Percentiles rank a stretch among this genome's conserved stretches.
Conservation (phyloP, 2,329 filamentous ascomycete genomes). For the Hysterium pulicare region DNA sequence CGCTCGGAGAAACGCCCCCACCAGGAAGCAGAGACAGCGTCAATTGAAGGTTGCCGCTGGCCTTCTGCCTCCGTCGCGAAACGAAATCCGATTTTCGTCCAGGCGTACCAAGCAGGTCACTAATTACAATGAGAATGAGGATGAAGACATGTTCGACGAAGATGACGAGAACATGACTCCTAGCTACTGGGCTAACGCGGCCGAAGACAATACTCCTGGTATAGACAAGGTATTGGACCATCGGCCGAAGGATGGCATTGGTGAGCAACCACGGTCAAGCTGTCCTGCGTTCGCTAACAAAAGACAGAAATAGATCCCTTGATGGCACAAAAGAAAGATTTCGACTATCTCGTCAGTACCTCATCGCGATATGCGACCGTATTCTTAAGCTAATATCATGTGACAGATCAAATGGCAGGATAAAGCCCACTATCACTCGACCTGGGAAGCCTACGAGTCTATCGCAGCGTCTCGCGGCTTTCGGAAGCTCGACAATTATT, state of each 20-base stretch:
- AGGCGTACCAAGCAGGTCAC: constrained; percentile 74
- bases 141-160: constrained; percentile 55
- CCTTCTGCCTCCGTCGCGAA: constrained; percentile 59
- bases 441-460: constrained; percentile 80
- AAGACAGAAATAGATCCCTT: constrained; percentile 31
- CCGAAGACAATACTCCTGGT: constrained; percentile 75
- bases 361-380: neutral
- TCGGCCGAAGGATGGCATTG: constrained; percentile 64
- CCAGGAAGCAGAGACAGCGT: constrained; percentile 73
- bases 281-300: constrained; percentile 18
- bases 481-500: constrained; percentile 93
- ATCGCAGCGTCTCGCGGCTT: constrained; percentile 77
- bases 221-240: constrained; percentile 92
- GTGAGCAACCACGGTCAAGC: constrained; percentile 24
- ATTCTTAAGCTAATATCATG: constrained; percentile 11
- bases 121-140: constrained; percentile 66
- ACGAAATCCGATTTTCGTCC: constrained; percentile 88
- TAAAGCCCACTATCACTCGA: constrained; percentile 91
- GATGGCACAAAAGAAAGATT: constrained; percentile 63
- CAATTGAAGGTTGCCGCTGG: constrained; percentile 63
- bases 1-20: constrained; percentile 61
- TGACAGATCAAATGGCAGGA: constrained; percentile 91
- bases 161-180: constrained; percentile 62
- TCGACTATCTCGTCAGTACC: constrained; percentile 65
- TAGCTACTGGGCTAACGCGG: constrained; percentile 66